These are phyloP conservation scores for Closterium sp. DNA, from an alignment of 139 green algal species.

Conservation along the genomic window DNA sequence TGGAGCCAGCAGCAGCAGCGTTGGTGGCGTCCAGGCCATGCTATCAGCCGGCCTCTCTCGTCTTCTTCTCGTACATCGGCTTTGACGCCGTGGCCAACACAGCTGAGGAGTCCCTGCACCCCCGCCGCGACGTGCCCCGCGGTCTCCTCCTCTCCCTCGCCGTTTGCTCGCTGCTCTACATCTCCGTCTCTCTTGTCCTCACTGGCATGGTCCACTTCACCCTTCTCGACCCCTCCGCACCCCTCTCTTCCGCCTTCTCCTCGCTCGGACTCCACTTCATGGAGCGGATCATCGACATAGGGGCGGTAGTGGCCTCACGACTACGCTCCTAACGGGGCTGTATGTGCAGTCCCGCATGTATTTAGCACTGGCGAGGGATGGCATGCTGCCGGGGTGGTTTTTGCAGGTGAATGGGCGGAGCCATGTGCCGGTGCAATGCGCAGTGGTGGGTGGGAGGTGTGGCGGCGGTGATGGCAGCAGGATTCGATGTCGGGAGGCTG, in stretches of 20 bases:
- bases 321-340: conserved; percentile 36
- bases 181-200: conserved; percentile 52
- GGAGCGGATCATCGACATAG: conserved; percentile 20
- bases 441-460: conserved; percentile 41
- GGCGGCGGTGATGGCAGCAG: neutral
- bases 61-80: conserved; percentile 58
- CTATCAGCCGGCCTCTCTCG: conserved; percentile 62
- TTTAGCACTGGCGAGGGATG: conserved; percentile 32
- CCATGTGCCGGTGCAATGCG: conserved; percentile 32
- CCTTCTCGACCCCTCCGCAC: conserved; percentile 57
- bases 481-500: conserved; percentile 36
- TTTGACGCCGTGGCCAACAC: conserved; percentile 67
- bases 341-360: conserved; percentile 45
- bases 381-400: conserved; percentile 28
- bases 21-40: conserved; percentile 55
- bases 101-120: conserved; percentile 68
- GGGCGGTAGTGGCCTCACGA: conserved; percentile 41
- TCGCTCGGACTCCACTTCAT: conserved; percentile 8
- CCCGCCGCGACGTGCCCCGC: conserved; percentile 60
- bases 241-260: conserved; percentile 56
- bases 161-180: conserved; percentile 66
- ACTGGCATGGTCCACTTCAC: conserved; percentile 60
- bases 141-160: conserved; percentile 62
- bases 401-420: neutral
- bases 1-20: neutral